Evolutionary conservation across 495 filamentous ascomycete species (phyloP), one percentile per base, ranked within the genome.

Genomic region (Hypoxylon lenormandii): DNA sequence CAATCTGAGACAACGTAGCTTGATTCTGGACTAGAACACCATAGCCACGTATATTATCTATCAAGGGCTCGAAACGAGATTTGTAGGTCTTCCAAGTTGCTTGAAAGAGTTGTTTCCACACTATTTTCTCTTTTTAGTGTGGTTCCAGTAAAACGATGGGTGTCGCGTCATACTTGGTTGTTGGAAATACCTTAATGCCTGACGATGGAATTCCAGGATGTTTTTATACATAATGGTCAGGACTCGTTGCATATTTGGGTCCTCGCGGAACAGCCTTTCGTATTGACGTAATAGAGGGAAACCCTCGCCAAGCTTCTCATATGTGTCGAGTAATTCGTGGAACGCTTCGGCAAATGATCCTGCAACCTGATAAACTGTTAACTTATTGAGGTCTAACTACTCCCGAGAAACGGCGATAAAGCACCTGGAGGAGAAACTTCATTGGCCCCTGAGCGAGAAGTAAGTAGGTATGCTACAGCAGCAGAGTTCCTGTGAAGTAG

Each of bases 31-130:
- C 46, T 8, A 49, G 12, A 11, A 23, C 22, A 49, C 46, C 46
- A 28, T 49, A 21, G 10, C 19, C 46, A 28, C 46, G 46, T 23
- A 49, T 49, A 11, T 49, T 28, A 0, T 28, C 46, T 28, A 49
- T 28, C 13, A 49, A 28, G 11, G 46, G 46, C 11, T n/a, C 4
- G 12, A 49, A 49, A 1, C 22, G 7, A 23, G 46, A n/a, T 11
- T 49, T 49, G 46, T 49, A 28, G 3, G 46, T 49, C 28, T 49
- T 49, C 46, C 46, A 49, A 49, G 21, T 49, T 15, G 46, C 18
- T 0, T 26, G 19, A 23, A 23, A 49, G 3, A 49, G 8, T 11
- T 49, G 46, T 12, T 28, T 22, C 16, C 11, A 42, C 40, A 42
- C 38, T 42, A 15, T 42, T n/a, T 38, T 42, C 38, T 15, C 15